Evolutionary conservation across 2,329 filamentous ascomycete species (phyloP).

Genomic region (Cladosporium colombiae): DNA sequence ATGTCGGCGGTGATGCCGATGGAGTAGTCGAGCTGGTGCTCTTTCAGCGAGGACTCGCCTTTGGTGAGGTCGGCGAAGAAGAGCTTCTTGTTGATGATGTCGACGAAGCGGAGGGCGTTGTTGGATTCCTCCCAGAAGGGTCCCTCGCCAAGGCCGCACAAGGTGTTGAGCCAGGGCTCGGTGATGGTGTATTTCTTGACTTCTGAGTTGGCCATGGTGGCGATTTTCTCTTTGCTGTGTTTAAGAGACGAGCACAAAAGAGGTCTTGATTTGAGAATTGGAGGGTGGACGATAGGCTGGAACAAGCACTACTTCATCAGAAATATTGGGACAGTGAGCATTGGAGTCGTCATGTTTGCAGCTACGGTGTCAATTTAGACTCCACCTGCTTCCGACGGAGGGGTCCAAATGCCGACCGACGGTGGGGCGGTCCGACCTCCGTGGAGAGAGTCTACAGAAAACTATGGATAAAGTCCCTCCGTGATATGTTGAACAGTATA

Average conservation of each 20-base stretch:
- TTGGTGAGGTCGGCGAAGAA: slow-evolving; percentile 68
- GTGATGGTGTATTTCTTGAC: slow-evolving; percentile 39
- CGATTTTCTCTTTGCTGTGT: neutral
- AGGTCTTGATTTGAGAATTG: neutral
- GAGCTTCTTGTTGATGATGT: slow-evolving; percentile 76
- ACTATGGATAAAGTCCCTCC: neutral
- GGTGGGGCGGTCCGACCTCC: neutral
- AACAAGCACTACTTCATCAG: neutral
- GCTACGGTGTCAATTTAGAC: neutral
- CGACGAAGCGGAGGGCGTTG: slow-evolving; percentile 72
- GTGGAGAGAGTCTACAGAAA: neutral
- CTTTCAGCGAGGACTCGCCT: slow-evolving; percentile 60
- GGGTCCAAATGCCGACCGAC: neutral
- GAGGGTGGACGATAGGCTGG: neutral
- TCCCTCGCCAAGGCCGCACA: slow-evolving; percentile 70
- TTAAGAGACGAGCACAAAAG: neutral
- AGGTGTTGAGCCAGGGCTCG: slow-evolving; percentile 58
- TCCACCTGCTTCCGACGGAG: neutral
- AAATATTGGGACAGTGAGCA: neutral
- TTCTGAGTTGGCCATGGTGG: slow-evolving; percentile 30
- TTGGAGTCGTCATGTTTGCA: slow-evolving; percentile 18
- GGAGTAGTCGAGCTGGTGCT: slow-evolving; percentile 57
- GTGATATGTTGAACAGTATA: neutral
- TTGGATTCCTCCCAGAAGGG: slow-evolving; percentile 70
- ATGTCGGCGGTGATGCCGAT: slow-evolving; percentile 74